These are phyloP conservation scores for Rhodotorula sp. DNA, from an alignment of 1,284 basidiomycete species.

Conservation along the genomic window DNA sequence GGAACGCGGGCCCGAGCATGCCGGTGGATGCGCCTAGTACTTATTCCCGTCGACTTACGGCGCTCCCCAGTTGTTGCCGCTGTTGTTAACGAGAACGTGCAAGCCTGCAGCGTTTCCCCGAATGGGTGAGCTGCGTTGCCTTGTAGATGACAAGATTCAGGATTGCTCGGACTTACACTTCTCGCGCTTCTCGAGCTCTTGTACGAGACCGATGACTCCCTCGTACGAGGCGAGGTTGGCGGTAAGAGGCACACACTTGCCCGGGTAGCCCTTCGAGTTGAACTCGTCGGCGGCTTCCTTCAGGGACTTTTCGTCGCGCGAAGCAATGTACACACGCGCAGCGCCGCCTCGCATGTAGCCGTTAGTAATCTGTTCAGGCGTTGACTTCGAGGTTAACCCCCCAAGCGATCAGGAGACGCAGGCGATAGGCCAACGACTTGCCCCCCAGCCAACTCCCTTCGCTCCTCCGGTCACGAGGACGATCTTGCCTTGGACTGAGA, in stretches of 20 bases:
- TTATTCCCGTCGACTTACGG: not conserved
- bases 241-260: slow-evolving; percentile 60
- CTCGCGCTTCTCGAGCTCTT: slow-evolving; percentile 58
- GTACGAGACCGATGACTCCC: slow-evolving; percentile 60
- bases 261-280: slow-evolving; percentile 57
- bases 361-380: slow-evolving; percentile 58
- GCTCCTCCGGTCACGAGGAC: slow-evolving; percentile 67
- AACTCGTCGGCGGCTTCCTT: slow-evolving; percentile 60
- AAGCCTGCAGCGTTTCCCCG: slow-evolving; percentile 47
- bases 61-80: slow-evolving; percentile 28
- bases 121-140: not conserved
- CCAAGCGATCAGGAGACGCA: not conserved
- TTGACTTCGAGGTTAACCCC: not conserved
- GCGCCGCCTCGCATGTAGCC: slow-evolving; percentile 66
- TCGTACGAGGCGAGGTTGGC: slow-evolving; percentile 61
- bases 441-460: slow-evolving; percentile 39
- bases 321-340: slow-evolving; percentile 66
- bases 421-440: not conserved
- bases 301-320: slow-evolving; percentile 61
- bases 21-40: too few species aligned
- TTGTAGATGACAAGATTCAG: too few species aligned
- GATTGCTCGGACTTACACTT: slow-evolving; percentile 47
- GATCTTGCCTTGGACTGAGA: slow-evolving; percentile 60
- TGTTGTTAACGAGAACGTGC: slow-evolving; percentile 66
- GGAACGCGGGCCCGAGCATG: too few species aligned